These are phyloP conservation scores for Penicillium argentinense DNA, from an alignment of 495 filamentous ascomycete genomes.

Conservation along the genomic window DNA sequence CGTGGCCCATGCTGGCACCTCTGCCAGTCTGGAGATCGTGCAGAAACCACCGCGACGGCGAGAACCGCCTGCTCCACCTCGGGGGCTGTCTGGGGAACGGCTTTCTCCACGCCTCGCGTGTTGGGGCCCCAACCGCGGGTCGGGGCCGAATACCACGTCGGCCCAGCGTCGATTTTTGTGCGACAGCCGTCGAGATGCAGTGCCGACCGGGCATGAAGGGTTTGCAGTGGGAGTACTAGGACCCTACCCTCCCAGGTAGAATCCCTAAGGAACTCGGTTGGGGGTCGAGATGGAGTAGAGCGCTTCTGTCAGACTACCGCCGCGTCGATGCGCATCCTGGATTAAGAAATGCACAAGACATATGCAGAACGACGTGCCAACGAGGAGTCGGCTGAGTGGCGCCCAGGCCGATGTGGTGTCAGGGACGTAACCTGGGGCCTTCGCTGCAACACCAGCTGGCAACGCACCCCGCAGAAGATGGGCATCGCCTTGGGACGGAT, in stretches of 20 bases:
- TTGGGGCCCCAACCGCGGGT: conserved; percentile 6
- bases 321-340: too few relatives aligned
- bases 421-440: not conserved
- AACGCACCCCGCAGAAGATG: conserved; percentile 9
- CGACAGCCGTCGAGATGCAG: not conserved
- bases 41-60: not conserved
- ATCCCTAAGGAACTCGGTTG: too few relatives aligned
- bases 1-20: too few relatives aligned
- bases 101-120: conserved; percentile 12
- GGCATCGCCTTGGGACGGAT: conserved; percentile 1
- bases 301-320: too few relatives aligned
- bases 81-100: conserved; percentile 9
- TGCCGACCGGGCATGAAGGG: too few relatives aligned
- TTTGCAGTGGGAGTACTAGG: too few relatives aligned
- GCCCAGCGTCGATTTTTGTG: not conserved
- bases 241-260: too few relatives aligned
- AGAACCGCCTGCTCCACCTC: conserved; percentile 11
- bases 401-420: not conserved
- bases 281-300: too few relatives aligned
- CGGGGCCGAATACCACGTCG: conserved; percentile 5
- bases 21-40: too few relatives aligned
- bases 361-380: too few relatives aligned
- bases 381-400: too few relatives aligned
- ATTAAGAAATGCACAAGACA: too few relatives aligned
- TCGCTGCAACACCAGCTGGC: conserved; percentile 14